Percentiles rank a stretch among this genome's conserved stretches.
These are phyloP conservation scores for Cinnamomum micranthum DNA, from an alignment of 164 flowering plant genomes.

Conservation along the genomic window DNA sequence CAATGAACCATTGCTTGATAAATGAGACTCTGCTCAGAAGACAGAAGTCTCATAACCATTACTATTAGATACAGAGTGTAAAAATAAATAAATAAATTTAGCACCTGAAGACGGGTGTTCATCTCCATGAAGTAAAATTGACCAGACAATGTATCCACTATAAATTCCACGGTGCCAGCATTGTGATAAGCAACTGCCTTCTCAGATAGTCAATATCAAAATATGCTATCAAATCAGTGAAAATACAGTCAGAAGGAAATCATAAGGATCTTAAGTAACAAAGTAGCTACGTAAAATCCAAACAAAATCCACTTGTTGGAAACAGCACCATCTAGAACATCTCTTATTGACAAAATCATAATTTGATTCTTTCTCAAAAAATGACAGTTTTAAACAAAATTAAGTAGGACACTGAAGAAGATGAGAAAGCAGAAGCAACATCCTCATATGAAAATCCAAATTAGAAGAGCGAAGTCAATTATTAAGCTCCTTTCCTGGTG, in stretches of 20 bases:
- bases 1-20: neutral
- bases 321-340: neutral
- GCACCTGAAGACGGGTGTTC: conserved; percentile 99
- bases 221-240: conserved; percentile 23
- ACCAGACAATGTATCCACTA: conserved; percentile 77
- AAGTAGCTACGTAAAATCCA: neutral
- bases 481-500: neutral
- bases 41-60: neutral
- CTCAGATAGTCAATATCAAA: conserved; percentile 19
- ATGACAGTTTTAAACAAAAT: neutral
- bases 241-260: conserved; percentile 4
- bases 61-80: neutral
- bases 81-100: neutral
- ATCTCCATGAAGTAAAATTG: conserved; percentile 99
- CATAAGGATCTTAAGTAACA: neutral
- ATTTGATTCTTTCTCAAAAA: no score
- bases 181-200: conserved; percentile 95
- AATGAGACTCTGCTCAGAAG: conserved; percentile 2
- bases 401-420: neutral
- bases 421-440: neutral
- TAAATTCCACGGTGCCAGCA: conserved; percentile 99
- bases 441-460: neutral
- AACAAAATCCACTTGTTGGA: neutral
- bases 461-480: neutral
- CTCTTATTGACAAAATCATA: neutral